Evolutionary conservation across 2,329 filamentous ascomycete species (phyloP), one percentile per base, ranked within the genome.

Genomic region (Botrytis galanthina): DNA sequence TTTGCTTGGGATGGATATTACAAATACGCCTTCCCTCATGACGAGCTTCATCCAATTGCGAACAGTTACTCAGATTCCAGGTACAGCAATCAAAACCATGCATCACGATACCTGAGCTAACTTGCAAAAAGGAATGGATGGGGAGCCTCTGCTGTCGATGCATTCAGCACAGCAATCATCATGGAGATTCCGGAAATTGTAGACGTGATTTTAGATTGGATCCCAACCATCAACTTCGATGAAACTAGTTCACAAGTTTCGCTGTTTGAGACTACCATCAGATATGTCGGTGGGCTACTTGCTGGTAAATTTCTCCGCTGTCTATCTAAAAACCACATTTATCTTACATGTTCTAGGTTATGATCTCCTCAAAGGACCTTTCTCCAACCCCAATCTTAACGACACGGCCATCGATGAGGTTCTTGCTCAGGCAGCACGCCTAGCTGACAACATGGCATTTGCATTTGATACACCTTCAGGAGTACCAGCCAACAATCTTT

Each of bases 221-320:
- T 97, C 63, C 87, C 89, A 0, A 87, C 83, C 0, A 91, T 97
- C 78, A 85, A 97, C 81, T 97, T 93, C 79, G 87, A 87, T 48
- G 60, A 84, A 85, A 18, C 92, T 91, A 1, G 79, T 85, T 3
- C 48, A n/a, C 6, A 48, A 35, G 89, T 97, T 67, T 95, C 92
- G 54, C 83, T 97, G 12, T 97, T 97, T 79, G 94, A 97, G 83
- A 97, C 93, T 0, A 97, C 93, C 0, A 97, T 97, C 79, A 90
- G 94, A 42, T 97, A 97, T 79, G 84, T 97, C 1, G 94, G 89
- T 16, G 94, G 94, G 26, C 86, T 97, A 78, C 80, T 97, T 14
- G 92, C 94, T 3, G 93, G 91, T 75, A 5, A 57, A 92, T 88
- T 35, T n/a, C 2, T 57, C 14, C 20, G 7, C 6, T 29, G 44